Percentiles rank a stretch among this genome's conserved stretches.
phyloP scores from a whole-genome alignment of 1,284 basidiomycete genomes.

The Wallemia hederae region DNA sequence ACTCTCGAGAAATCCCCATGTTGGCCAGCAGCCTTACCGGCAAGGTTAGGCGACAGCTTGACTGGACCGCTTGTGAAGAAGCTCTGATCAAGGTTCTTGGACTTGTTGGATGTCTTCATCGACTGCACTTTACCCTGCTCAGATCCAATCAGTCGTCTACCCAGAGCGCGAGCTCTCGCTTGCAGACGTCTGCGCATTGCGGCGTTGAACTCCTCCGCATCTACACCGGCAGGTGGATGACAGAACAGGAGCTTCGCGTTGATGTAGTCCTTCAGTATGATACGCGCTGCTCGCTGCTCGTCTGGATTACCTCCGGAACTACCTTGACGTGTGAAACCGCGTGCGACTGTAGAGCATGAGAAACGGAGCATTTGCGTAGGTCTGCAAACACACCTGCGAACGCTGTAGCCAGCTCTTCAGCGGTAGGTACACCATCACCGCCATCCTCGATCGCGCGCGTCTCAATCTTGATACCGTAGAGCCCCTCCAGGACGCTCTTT shows the following conservation, averaged over 20 bases:
- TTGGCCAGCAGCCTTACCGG: constrained; percentile 27
- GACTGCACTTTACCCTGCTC: constrained; percentile 7
- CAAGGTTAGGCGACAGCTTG: constrained; percentile 29
- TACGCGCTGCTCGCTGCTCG: constrained; percentile 72
- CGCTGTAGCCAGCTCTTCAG: constrained; percentile 54
- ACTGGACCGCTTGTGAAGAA: constrained; percentile 39
- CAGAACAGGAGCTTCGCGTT: constrained; percentile 76
- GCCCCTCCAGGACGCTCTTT: constrained; percentile 55
- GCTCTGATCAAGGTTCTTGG: constrained; percentile 40
- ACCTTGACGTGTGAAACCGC: constrained; percentile 61
- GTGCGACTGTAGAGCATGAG: constrained; percentile 30
- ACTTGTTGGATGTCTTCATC: constrained; percentile 20
- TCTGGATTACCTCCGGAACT: constrained; percentile 87
- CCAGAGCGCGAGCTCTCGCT: constrained; percentile 29
- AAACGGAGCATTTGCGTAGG: not conserved
- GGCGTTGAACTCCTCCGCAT: constrained; percentile 46
- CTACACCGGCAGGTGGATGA: constrained; percentile 40
- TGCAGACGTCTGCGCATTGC: constrained; percentile 19
- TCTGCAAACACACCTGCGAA: constrained; percentile 48
- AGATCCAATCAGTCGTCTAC: not conserved
- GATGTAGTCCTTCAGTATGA: constrained; percentile 90
- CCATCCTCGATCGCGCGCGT: constrained; percentile 46
- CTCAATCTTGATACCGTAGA: constrained; percentile 60
- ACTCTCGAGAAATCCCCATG: constrained; percentile 29
- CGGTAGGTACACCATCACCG: constrained; percentile 43